Percentiles rank a stretch among this genome's conserved stretches.
These are phyloP conservation scores for Populus pruinosa DNA, from an alignment of 345 rosid genomes.

Conservation along the genomic window DNA sequence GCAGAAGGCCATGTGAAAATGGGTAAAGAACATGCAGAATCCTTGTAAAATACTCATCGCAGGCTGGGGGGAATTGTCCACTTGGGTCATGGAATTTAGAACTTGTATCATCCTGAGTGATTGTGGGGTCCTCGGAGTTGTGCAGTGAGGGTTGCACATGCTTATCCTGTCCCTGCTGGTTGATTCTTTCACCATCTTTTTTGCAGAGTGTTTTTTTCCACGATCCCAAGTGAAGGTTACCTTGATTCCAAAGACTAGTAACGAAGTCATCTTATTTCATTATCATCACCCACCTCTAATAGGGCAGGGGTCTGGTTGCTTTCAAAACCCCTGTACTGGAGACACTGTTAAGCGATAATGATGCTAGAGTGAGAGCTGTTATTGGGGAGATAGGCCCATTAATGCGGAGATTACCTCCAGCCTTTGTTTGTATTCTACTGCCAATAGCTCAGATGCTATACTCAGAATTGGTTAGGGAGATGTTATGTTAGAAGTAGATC, in stretches of 20 bases:
- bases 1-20: conserved; percentile 62
- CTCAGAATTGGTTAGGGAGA: background rate
- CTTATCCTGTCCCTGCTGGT: conserved; percentile 13
- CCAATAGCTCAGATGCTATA: background rate
- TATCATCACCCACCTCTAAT: background rate
- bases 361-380: conserved; percentile 8
- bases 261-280: conserved; percentile 9
- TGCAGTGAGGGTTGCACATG: conserved; percentile 35
- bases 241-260: conserved; percentile 22
- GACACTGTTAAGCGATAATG: conserved; percentile 9
- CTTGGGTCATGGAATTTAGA: conserved; percentile 25
- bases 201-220: conserved; percentile 7
- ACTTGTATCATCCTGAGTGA: conserved; percentile 16
- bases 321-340: conserved; percentile 4
- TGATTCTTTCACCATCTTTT: conserved; percentile 12
- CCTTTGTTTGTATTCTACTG: background rate
- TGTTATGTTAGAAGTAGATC: background rate
- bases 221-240: conserved; percentile 8
- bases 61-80: conserved; percentile 12
- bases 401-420: background rate
- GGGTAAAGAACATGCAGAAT: conserved; percentile 47
- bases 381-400: conserved; percentile 20
- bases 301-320: conserved; percentile 15
- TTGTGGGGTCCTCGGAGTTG: conserved; percentile 30
- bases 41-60: conserved; percentile 53